These are phyloP conservation scores for Hypoxylon sp. DNA, from an alignment of 2,329 filamentous ascomycete genomes.

Conservation along the genomic window DNA sequence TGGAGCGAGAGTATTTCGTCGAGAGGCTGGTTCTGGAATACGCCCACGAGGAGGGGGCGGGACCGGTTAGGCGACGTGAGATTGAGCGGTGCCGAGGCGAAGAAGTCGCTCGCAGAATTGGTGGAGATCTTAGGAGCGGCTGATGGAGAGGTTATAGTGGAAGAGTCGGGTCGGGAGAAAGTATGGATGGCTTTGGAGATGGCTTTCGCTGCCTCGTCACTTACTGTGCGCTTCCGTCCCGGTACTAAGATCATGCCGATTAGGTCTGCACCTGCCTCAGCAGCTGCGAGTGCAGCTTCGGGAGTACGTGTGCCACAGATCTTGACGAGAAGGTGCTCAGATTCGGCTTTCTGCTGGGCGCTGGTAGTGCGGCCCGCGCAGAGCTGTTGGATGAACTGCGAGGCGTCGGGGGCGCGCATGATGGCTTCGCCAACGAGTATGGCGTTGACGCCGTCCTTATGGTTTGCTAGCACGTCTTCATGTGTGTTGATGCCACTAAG, in stretches of 20 bases:
- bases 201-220: slow-evolving; percentile 80
- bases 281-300: slow-evolving; percentile 84
- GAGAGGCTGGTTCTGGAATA: slow-evolving; percentile 93
- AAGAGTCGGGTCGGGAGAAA: slow-evolving; percentile 57
- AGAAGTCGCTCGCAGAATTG: slow-evolving; percentile 75
- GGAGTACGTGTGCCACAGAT: slow-evolving; percentile 92
- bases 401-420: slow-evolving; percentile 90
- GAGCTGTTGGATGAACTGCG: slow-evolving; percentile 85
- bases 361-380: slow-evolving; percentile 71
- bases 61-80: slow-evolving; percentile 61
- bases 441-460: slow-evolving; percentile 90
- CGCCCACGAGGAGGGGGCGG: slow-evolving; percentile 86
- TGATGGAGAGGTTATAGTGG: slow-evolving; percentile 55
- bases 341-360: slow-evolving; percentile 54
- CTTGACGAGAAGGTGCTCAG: slow-evolving; percentile 80
- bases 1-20: slow-evolving; percentile 86
- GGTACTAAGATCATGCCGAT: slow-evolving; percentile 94
- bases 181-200: slow-evolving; percentile 85
- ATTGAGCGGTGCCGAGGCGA: slow-evolving; percentile 67
- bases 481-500: slow-evolving; percentile 93
- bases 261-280: slow-evolving; percentile 90
- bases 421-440: slow-evolving; percentile 95
- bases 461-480: slow-evolving; percentile 89
- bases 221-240: slow-evolving; percentile 83
- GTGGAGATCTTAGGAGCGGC: slow-evolving; percentile 49